Percentiles rank a stretch among this genome's conserved stretches.
Evolutionary conservation across 768 basidiomycete genomes (phyloP).

Genomic region (Nidularia pulvinata): DNA sequence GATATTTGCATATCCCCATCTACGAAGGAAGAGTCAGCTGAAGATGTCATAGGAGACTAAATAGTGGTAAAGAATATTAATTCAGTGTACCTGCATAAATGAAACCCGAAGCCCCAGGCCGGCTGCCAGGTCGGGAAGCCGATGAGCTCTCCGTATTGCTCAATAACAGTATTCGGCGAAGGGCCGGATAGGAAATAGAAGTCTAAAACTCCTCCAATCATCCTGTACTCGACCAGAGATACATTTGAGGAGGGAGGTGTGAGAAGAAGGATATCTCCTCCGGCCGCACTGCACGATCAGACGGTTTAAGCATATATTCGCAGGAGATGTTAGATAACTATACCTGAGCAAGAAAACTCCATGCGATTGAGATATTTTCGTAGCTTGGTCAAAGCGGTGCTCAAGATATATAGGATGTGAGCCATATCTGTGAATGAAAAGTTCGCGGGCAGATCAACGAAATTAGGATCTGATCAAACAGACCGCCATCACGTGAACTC

Average conservation of each 20-base stretch:
- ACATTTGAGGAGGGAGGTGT: constrained; percentile 53
- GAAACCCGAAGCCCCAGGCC: constrained; percentile 78
- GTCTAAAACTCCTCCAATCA: constrained; percentile 75
- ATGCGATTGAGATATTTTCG: constrained; percentile 58
- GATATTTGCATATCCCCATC: constrained; percentile 44
- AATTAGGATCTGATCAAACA: neutral
- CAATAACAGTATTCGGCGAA: constrained; percentile 56
- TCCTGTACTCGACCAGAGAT: constrained; percentile 71
- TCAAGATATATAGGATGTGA: constrained; percentile 73
- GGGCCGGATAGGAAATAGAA: constrained; percentile 77
- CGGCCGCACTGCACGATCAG: constrained; percentile 47
- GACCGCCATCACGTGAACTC: constrained; percentile 8
- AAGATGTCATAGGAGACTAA: neutral
- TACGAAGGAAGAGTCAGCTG: constrained; percentile 18
- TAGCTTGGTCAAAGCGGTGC: constrained; percentile 59
- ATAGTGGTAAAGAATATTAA: constrained; percentile 1
- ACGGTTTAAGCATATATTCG: neutral
- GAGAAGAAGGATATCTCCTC: constrained; percentile 68
- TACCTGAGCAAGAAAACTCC: constrained; percentile 78
- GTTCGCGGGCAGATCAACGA: neutral
- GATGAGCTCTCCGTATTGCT: constrained; percentile 69
- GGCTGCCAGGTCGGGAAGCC: constrained; percentile 75
- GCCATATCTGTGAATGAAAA: constrained; percentile 51
- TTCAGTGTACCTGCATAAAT: constrained; percentile 55
- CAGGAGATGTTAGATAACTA: neutral